Percentiles rank a stretch among this genome's conserved stretches.
These are phyloP conservation scores for Aspergillus kassunensis DNA, from an alignment of 495 filamentous ascomycete genomes.

Conservation along the genomic window DNA sequence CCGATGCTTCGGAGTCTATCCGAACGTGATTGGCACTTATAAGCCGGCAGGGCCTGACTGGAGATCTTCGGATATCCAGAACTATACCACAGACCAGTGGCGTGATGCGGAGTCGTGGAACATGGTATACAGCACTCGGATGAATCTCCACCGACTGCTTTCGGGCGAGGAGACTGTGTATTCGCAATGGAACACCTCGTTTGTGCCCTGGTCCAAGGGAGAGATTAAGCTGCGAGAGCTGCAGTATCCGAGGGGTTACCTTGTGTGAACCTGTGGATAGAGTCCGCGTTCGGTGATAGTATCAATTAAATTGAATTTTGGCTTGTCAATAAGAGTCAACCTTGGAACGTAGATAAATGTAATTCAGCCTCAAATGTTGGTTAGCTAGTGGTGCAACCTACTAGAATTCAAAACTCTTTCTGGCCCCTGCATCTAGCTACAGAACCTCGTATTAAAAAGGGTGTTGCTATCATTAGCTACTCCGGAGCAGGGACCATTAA, in stretches of 20 bases:
- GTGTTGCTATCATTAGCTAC: too few species aligned
- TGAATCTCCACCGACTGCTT: slow-evolving; percentile 27
- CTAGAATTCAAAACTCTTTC: too few species aligned
- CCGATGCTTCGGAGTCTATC: slow-evolving; percentile 28
- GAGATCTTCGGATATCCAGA: slow-evolving; percentile 25
- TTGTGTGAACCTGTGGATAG: too few species aligned
- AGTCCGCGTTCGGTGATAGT: too few species aligned
- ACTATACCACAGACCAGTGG: slow-evolving; percentile 6
- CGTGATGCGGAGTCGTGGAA: slow-evolving; percentile 22
- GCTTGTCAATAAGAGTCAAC: too few species aligned
- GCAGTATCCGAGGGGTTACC: slow-evolving; percentile 22
- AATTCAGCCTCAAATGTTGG: too few species aligned
- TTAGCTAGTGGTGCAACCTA: too few species aligned
- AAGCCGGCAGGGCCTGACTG: slow-evolving; percentile 17
- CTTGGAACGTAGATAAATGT: too few species aligned
- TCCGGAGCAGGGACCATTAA: too few species aligned
- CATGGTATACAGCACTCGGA: slow-evolving; percentile 27
- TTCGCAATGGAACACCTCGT: slow-evolving; percentile 22
- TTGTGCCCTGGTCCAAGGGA: slow-evolving; percentile 20
- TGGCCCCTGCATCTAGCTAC: too few species aligned
- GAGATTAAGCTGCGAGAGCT: slow-evolving; percentile 21
- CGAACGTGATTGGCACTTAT: slow-evolving; percentile 27
- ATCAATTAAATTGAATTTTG: too few species aligned
- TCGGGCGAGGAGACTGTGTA: slow-evolving; percentile 20
- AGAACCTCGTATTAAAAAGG: too few species aligned